phyloP scores from a whole-genome alignment of 495 filamentous ascomycete species.

The Schizothecium vesticola region DNA sequence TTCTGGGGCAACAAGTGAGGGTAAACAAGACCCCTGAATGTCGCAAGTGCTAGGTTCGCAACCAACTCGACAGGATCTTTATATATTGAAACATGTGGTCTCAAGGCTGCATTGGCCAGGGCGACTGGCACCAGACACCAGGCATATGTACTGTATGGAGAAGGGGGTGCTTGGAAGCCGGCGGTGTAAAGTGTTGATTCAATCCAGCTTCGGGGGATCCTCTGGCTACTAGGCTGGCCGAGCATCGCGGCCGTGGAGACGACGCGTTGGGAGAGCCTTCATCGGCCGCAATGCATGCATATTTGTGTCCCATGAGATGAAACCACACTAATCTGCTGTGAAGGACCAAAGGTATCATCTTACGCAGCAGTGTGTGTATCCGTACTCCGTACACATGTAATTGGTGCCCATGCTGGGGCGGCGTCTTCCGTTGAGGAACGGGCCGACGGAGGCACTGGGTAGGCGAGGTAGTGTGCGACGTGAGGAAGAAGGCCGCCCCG shows the following conservation, averaged over 20 bases:
- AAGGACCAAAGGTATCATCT: not conserved
- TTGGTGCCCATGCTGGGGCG: not conserved
- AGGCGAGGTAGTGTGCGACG: not conserved
- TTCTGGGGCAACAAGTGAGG: not conserved
- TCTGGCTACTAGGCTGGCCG: no score
- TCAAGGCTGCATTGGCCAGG: no score
- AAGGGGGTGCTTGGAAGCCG: no score
- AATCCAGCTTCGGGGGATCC: no score
- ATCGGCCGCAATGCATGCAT: not conserved
- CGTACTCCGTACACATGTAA: no score
- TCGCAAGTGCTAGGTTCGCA: not conserved
- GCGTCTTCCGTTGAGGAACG: not conserved
- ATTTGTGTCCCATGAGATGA: not conserved
- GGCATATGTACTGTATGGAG: no score
- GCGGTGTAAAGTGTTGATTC: no score
- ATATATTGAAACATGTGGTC: no score
- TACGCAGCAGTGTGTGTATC: no score
- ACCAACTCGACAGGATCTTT: not conserved
- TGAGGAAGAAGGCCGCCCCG: not conserved
- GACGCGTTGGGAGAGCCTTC: no score
- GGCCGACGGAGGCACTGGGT: not conserved
- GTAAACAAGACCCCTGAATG: not conserved
- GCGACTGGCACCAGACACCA: no score
- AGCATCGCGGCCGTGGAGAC: no score
- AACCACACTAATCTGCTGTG: not conserved